Evolutionary conservation across 139 green algal genomes (phyloP).

Genomic region (Tetradesmus obliquus): DNA sequence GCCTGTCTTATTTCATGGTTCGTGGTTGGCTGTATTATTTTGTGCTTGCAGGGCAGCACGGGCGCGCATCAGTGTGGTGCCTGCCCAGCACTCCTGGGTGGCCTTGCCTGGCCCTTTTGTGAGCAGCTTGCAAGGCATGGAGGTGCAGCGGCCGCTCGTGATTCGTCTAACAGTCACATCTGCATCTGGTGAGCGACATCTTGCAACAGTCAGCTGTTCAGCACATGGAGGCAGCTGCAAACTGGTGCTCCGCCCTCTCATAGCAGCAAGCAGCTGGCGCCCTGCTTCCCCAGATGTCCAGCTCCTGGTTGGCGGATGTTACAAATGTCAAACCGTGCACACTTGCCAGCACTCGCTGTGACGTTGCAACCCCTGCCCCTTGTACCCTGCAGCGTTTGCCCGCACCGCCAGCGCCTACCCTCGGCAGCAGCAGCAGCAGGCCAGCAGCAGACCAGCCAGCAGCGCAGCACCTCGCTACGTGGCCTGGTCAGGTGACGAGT

Average conservation of each 20-base stretch:
- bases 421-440: neutral
- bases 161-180: neutral
- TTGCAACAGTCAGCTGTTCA: neutral
- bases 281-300: too few species aligned
- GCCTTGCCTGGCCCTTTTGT: conserved; percentile 15
- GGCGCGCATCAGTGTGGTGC: conserved; percentile 10
- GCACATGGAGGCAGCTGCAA: neutral
- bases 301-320: too few species aligned
- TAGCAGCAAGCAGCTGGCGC: too few species aligned
- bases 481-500: neutral
- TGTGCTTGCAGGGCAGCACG: neutral
- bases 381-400: neutral
- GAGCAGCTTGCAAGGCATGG: conserved; percentile 5
- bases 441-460: neutral
- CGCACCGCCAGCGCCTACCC: neutral
- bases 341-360: too few species aligned
- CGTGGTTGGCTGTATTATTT: neutral
- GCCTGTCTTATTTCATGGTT: too few species aligned
- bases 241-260: neutral
- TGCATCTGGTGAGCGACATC: neutral
- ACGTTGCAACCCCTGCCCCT: too few species aligned
- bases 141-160: neutral
- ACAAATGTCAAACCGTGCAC: too few species aligned
- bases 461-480: neutral
- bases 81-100: conserved; percentile 33